Percentiles rank a stretch among this genome's conserved stretches.
Conservation (phyloP, 345 rosid genomes). For the Salix exigua region DNA sequence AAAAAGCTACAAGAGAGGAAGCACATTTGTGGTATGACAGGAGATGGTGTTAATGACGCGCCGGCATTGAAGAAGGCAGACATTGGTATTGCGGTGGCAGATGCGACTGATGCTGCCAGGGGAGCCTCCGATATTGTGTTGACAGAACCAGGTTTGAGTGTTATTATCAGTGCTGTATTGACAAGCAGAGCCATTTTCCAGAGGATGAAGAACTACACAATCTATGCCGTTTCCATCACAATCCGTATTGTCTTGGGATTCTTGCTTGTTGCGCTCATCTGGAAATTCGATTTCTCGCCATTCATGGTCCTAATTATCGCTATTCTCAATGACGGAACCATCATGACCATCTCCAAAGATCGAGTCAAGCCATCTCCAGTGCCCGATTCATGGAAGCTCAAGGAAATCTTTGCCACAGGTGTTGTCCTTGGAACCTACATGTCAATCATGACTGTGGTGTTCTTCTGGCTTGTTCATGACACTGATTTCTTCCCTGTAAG, state of each 20-base stretch:
- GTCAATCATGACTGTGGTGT: constrained; percentile 76
- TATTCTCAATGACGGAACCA: constrained; percentile 87
- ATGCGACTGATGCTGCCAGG: constrained; percentile 89
- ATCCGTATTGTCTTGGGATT: constrained; percentile 95
- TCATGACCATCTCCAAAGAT: constrained; percentile 93
- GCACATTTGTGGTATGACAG: constrained; percentile 92
- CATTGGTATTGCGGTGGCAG: constrained; percentile 91
- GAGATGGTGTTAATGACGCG: constrained; percentile 97
- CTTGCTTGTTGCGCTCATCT: constrained; percentile 79
- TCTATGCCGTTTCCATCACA: constrained; percentile 92
- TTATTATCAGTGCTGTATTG: constrained; percentile 83
- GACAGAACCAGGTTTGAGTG: constrained; percentile 86
- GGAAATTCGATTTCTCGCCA: constrained; percentile 87
- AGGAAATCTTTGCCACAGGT: constrained; percentile 90
- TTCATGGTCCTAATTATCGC: constrained; percentile 97
- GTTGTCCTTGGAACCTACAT: constrained; percentile 74
- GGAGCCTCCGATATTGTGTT: constrained; percentile 73
- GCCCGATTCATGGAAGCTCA: constrained; percentile 94
- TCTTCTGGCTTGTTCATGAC: constrained; percentile 68
- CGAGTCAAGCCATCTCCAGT: constrained; percentile 91
- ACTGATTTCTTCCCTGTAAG: constrained; percentile 72
- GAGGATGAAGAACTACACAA: constrained; percentile 97
- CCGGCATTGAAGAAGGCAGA: constrained; percentile 95
- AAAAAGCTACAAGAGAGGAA: constrained; percentile 82
- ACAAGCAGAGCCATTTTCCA: constrained; percentile 90